Evolutionary conservation across 352 stramenopile genomes (phyloP).

Genomic region (Phytophthora nicotianae): DNA sequence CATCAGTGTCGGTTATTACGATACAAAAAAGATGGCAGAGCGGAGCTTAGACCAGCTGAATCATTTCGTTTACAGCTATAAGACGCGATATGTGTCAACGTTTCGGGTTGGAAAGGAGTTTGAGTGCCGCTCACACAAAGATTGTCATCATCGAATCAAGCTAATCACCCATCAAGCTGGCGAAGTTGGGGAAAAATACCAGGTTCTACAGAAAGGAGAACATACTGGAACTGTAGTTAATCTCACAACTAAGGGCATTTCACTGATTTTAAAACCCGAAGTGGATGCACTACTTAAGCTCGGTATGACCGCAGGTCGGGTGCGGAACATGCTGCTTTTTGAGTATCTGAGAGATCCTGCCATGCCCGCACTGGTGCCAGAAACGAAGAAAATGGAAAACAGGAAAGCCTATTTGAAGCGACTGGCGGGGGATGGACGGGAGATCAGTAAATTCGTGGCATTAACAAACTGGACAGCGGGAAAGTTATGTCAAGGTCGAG

Average conservation of each 20-base stretch:
- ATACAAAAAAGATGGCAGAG: background rate
- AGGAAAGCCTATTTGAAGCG: constrained; percentile 4
- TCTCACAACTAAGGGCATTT: background rate
- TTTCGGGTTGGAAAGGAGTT: background rate
- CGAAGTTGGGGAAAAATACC: background rate
- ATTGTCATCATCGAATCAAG: background rate
- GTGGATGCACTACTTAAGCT: constrained; percentile 13
- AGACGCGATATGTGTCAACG: background rate
- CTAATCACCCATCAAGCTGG: background rate
- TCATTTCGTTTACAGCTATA: background rate
- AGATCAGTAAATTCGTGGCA: constrained; percentile 7
- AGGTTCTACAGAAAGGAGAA: constrained; percentile 8
- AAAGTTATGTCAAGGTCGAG: constrained; percentile 9
- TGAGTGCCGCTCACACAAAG: background rate
- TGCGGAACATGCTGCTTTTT: constrained; percentile 9
- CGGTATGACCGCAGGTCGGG: constrained; percentile 4
- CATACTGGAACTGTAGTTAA: background rate
- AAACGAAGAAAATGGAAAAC: constrained; percentile 11
- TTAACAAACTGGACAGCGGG: constrained; percentile 2
- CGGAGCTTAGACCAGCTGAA: background rate
- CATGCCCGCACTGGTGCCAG: constrained; percentile 1
- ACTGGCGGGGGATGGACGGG: constrained; percentile 1
- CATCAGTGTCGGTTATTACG: background rate
- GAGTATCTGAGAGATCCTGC: constrained; percentile 6
- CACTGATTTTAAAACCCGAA: constrained; percentile 4